Percentiles rank a stretch among this genome's conserved stretches.
These are phyloP conservation scores for Ophiostoma angusticollis DNA, from an alignment of 2,329 filamentous ascomycete genomes.

Conservation along the genomic window DNA sequence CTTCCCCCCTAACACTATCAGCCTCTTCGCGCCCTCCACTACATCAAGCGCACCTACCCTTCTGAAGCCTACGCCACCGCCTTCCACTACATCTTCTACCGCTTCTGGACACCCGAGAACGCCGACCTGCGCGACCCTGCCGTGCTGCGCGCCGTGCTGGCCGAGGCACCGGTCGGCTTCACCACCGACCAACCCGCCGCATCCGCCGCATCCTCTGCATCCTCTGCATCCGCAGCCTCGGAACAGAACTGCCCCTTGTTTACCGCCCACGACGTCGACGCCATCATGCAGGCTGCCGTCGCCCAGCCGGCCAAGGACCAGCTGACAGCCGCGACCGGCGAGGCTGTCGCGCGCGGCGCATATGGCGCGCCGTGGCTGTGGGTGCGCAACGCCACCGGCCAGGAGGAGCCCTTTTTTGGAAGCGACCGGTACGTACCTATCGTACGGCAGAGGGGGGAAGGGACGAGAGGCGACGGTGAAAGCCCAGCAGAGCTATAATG, in stretches of 20 bases:
- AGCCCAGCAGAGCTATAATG: too few relatives aligned
- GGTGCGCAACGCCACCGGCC: slow-evolving; percentile 45
- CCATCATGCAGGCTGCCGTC: slow-evolving; percentile 40
- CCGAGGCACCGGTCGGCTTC: slow-evolving; percentile 19
- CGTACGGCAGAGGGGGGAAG: too few relatives aligned
- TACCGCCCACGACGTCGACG: slow-evolving; percentile 34
- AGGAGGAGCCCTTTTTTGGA: slow-evolving; percentile 60
- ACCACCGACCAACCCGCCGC: not conserved
- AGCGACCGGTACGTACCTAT: slow-evolving; percentile 57
- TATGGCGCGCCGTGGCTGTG: slow-evolving; percentile 70
- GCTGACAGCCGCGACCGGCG: slow-evolving; percentile 44
- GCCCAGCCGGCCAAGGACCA: slow-evolving; percentile 29
- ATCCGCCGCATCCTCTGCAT: not conserved
- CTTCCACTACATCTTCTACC: slow-evolving; percentile 42
- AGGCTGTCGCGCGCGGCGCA: slow-evolving; percentile 51
- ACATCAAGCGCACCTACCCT: slow-evolving; percentile 48
- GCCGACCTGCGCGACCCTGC: slow-evolving; percentile 46
- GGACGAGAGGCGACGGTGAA: too few relatives aligned
- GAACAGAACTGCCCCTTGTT: slow-evolving; percentile 38
- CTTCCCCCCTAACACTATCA: slow-evolving; percentile 1
- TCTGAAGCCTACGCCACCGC: slow-evolving; percentile 35
- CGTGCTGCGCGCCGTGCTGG: slow-evolving; percentile 30
- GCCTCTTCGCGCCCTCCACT: slow-evolving; percentile 53
- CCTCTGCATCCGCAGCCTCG: too few relatives aligned
- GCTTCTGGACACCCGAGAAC: slow-evolving; percentile 49